A percentile compares a stretch with the other conserved stretches of the same genome.
Evolutionary conservation across 208 protist species (phyloP).

Genomic region (Naegleria lovaniensis): DNA sequence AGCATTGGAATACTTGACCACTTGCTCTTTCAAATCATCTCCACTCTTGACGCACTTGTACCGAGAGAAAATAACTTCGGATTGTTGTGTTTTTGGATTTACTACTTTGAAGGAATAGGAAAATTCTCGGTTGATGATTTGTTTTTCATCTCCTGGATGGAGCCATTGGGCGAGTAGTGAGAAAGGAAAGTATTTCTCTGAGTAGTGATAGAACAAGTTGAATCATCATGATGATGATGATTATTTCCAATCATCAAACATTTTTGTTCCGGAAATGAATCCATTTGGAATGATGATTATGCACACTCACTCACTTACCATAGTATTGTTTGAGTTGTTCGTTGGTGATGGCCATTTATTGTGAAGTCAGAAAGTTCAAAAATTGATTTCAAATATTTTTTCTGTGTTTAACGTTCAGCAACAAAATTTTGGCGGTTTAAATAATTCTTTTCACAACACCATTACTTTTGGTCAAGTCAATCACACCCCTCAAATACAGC

Average conservation of each 20-base stretch:
- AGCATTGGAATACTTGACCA: background rate
- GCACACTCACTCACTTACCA: background rate
- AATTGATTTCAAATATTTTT: too few species aligned
- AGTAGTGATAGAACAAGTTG: too few species aligned
- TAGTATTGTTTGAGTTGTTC: background rate
- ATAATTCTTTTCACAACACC: background rate
- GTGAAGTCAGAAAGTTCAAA: too few species aligned
- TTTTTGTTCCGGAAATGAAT: too few species aligned
- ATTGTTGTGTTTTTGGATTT: background rate
- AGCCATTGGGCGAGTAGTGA: background rate
- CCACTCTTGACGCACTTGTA: conserved; percentile 44
- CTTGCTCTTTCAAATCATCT: conserved; percentile 30
- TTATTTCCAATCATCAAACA: too few species aligned
- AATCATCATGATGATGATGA: background rate
- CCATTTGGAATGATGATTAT: too few species aligned
- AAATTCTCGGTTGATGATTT: background rate
- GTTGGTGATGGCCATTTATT: background rate
- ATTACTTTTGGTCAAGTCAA: background rate
- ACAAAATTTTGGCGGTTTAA: background rate
- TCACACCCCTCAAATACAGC: background rate
- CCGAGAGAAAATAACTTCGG: conserved; percentile 41
- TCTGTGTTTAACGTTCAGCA: too few species aligned
- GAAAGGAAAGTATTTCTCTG: background rate
- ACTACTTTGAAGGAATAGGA: background rate
- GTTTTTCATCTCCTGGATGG: background rate